Percentiles rank a stretch among this genome's conserved stretches.
Evolutionary conservation across 2,329 filamentous ascomycete genomes (phyloP).

Genomic region (Colletotrichum camelliae): DNA sequence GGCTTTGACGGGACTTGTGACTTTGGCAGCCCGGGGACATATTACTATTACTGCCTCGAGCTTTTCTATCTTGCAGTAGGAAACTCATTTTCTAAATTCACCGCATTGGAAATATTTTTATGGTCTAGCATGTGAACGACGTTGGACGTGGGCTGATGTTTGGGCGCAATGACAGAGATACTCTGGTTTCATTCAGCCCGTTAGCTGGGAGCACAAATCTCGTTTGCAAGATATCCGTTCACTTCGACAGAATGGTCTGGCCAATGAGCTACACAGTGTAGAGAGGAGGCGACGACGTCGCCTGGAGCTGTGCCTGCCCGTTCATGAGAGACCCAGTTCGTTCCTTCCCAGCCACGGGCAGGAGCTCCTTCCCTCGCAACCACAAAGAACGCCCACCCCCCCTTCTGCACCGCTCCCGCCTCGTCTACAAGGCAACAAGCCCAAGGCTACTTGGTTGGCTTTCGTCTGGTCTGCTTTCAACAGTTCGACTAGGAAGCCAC

Average conservation of each 20-base stretch:
- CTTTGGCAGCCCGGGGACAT: not conserved
- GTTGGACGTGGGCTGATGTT: not conserved
- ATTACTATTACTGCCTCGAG: not conserved
- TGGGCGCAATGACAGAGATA: not conserved
- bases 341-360: not conserved
- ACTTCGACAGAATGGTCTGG: not conserved
- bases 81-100: conserved; percentile 12
- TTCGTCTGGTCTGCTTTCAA: not conserved
- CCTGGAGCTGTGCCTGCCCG: not conserved
- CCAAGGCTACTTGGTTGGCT: not conserved
- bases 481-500: not conserved
- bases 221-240: not conserved
- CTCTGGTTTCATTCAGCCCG: not conserved
- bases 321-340: not conserved
- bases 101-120: not conserved
- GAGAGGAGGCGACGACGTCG: accelerated
- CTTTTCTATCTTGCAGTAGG: conserved; percentile 8
- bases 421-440: not conserved
- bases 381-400: not conserved
- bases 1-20: not conserved
- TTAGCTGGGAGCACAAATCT: not conserved
- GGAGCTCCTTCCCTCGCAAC: not conserved
- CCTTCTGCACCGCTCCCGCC: not conserved
- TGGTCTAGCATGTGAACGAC: not conserved
- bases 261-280: too few relatives aligned